Evolutionary conservation across 2,329 filamentous ascomycete genomes (phyloP), one percentile per base, ranked within the genome.

Genomic region (Paramyrothecium roridum): DNA sequence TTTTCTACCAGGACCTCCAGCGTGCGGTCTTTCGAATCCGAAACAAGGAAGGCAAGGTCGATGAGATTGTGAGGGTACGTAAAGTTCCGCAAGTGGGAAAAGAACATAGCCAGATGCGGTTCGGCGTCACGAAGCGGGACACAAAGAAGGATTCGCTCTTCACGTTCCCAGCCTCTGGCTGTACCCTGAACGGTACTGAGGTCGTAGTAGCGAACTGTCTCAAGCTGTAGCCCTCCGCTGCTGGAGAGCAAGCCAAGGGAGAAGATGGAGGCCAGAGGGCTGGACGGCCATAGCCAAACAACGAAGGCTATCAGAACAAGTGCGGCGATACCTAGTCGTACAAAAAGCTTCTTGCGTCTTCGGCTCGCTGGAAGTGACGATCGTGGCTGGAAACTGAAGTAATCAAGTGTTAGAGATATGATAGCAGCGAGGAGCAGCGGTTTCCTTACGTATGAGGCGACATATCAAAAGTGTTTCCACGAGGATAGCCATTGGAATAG

Each of bases 201-300:
- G 71, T 99, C 95, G 75, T 98, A 98, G 76, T 99, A 98, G 70
- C 93, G 90, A 57, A 99, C 90, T 1, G 93, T 98, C 71, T 98
- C 91, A 56, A 98, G 85, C 67, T 96, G 87, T 59, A 91, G 83
- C 62, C 90, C 87, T 52, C 88, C 85, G 52, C 78, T 76, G 21
- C 81, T 77, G 43, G 86, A 85, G 52, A 93, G 76, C 37, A 93
- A 80, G 30, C 89, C 90, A 50, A 96, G 78, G 1, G 89, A 89
- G 67, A 76, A 81, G 68, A 77, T 80, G 69, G 76, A 91, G 63
- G 76, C 86, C 65, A 77, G 79, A 62, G 75, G 84, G 72, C 74
- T 86, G 71, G 79, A 79, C 60, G 91, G 84, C 72, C 91, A 90
- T 51, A 93, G 82, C 73, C 93, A 92, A 61, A 96, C 75, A 60